Evolutionary conservation across 2,329 filamentous ascomycete species (phyloP), one percentile per base, ranked within the genome.

Genomic region (Aureobasidium sp.): DNA sequence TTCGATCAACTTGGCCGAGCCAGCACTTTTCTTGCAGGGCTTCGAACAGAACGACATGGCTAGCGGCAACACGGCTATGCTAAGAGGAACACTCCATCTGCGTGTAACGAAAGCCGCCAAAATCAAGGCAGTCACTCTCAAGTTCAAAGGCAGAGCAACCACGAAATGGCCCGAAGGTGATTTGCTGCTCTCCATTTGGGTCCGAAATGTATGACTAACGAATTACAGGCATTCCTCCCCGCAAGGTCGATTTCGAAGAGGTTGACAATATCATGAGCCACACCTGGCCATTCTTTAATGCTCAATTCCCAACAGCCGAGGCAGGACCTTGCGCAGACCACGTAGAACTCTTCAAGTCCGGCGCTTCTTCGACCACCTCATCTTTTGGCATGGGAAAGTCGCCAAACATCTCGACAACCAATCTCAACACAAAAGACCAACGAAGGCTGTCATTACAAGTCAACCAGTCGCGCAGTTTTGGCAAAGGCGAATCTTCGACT

Each of bases 141-240:
- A 90, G 69, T 89, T 99, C 67, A 84, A 87, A 44, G 94, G 93
- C 33, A 88, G 86, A 71, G 90, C 91, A 3, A 84, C 88, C 66
- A 97, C 94, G 1, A 91, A 96, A 71, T 99, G 94, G 94, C 93
- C 94, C 17, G 94, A 97, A 77, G 91, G 85, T 83, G 62, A 66
- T 35, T 50, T 22, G 6, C 29, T 17, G n/a, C 39, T 15, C 1
- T 42, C 14, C 15, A n/a, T 33, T 15, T 52, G 24, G 17, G 5
- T 45, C 29, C 29, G n/a, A 60, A 5, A 24, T 5, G 11, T 45
- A 27, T 22, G n/a, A 66, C 60, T 58, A 24, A 40, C 35, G 2
- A 9, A 45, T 1, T 19, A 9, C n/a, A n/a, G 85, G 91, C 56
- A 94, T 97, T 33, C 93, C 94, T 3, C 91, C 92, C 0, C 82